Evolutionary conservation across 108 stramenopile species (phyloP).

Genomic region (Aurantiochytrium sp.): DNA sequence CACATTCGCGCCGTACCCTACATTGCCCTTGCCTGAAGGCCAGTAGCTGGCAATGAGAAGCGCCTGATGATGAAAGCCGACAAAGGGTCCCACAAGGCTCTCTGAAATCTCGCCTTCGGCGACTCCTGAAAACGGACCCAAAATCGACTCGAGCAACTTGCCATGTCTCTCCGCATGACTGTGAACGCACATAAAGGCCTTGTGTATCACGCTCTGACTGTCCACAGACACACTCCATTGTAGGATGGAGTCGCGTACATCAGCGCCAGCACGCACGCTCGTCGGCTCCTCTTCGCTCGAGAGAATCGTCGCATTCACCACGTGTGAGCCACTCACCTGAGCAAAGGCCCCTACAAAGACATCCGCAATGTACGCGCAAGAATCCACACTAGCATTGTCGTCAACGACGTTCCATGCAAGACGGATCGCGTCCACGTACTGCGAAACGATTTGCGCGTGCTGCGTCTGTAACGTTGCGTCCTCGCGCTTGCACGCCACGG

Average conservation of each 20-base stretch:
- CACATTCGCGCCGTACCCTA: constrained; percentile 84
- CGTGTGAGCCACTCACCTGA: background rate
- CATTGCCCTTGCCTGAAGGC: constrained; percentile 84
- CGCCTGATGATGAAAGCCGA: constrained; percentile 78
- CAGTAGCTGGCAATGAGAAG: constrained; percentile 78
- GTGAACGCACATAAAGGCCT: constrained; percentile 61
- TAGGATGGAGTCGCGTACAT: background rate
- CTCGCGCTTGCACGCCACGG: background rate
- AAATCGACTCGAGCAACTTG: constrained; percentile 54
- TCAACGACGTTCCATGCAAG: background rate
- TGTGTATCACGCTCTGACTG: background rate
- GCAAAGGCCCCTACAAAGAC: background rate
- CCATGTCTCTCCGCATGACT: constrained; percentile 56
- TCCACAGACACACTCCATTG: background rate
- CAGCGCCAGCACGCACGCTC: background rate
- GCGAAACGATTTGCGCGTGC: background rate
- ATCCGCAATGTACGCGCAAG: background rate
- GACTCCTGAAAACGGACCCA: constrained; percentile 76
- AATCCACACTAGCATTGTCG: background rate
- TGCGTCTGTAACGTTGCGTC: background rate
- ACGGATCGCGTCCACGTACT: background rate
- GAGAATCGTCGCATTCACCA: background rate
- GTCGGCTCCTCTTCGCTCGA: background rate
- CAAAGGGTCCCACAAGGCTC: constrained; percentile 72
- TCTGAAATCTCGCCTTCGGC: constrained; percentile 68